These are phyloP conservation scores for Dittrichia graveolens DNA, from an alignment of 129 eudicot genomes.

Conservation along the genomic window DNA sequence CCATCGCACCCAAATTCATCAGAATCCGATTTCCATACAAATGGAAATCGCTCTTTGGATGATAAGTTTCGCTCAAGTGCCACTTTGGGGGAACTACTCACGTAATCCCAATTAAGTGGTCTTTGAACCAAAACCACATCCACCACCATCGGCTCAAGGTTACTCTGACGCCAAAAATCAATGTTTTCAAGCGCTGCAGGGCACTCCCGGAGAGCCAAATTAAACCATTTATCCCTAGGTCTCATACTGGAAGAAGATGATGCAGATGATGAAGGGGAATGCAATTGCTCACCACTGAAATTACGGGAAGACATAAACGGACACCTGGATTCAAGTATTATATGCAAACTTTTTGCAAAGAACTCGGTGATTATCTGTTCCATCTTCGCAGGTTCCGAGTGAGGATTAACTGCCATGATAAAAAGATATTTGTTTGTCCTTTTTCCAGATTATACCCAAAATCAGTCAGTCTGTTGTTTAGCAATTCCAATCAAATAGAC, in stretches of 20 bases:
- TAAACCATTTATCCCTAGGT: conserved; percentile 83
- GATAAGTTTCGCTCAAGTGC: conserved; percentile 37
- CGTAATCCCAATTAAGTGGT: conserved; percentile 56
- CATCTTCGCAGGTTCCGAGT: conserved; percentile 71
- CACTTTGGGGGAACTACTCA: conserved; percentile 49
- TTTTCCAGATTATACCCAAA: not conserved
- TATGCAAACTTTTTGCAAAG: conserved; percentile 75
- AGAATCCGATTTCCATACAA: conserved; percentile 50
- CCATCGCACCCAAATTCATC: conserved; percentile 59
- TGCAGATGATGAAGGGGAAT: conserved; percentile 72
- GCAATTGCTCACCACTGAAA: conserved; percentile 74
- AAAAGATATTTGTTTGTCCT: not conserved
- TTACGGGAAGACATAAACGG: conserved; percentile 76
- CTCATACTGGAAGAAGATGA: conserved; percentile 68
- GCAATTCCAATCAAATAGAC: conserved; percentile 1
- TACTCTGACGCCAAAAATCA: conserved; percentile 81
- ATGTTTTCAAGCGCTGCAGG: conserved; percentile 86
- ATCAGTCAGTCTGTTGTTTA: not conserved
- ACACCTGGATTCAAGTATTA: conserved; percentile 78
- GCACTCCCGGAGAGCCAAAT: conserved; percentile 76
- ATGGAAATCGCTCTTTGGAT: conserved; percentile 46
- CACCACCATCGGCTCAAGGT: conserved; percentile 85
- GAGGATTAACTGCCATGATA: conserved; percentile 45
- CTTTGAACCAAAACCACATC: conserved; percentile 74
- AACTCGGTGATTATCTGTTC: conserved; percentile 89